Conservation (phyloP, 352 stramenopile species). For the Pythium phragmiticola region DNA sequence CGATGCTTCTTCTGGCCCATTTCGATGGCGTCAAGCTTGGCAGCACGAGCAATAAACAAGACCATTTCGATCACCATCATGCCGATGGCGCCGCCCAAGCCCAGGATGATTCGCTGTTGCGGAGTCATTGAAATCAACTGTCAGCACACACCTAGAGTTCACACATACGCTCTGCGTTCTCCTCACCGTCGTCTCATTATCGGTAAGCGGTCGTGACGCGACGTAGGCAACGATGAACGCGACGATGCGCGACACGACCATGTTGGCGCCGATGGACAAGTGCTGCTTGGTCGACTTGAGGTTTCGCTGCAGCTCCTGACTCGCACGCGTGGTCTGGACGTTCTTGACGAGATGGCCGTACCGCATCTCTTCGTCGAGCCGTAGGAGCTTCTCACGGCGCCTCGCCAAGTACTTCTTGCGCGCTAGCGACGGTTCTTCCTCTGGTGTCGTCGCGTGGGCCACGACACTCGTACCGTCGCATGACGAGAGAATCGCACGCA, state of each 20-base stretch:
- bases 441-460: not conserved
- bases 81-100: slow-evolving; percentile 64
- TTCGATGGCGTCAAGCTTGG: slow-evolving; percentile 69
- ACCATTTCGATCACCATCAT: slow-evolving; percentile 91
- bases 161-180: not conserved
- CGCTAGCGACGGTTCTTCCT: slow-evolving; percentile 14
- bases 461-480: slow-evolving; percentile 4
- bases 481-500: slow-evolving; percentile 22
- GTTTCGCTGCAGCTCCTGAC: slow-evolving; percentile 49
- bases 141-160: slow-evolving; percentile 1
- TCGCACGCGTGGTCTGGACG: slow-evolving; percentile 47
- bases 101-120: slow-evolving; percentile 55
- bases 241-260: slow-evolving; percentile 79
- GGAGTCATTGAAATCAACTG: slow-evolving; percentile 5
- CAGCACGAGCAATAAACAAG: slow-evolving; percentile 74
- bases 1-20: slow-evolving; percentile 19
- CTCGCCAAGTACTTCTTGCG: slow-evolving; percentile 40
- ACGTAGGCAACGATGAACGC: slow-evolving; percentile 84
- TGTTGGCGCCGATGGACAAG: slow-evolving; percentile 82
- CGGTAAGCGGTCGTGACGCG: slow-evolving; percentile 54
- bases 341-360: slow-evolving; percentile 78
- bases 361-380: slow-evolving; percentile 77
- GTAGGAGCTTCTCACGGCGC: slow-evolving; percentile 60
- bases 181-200: slow-evolving; percentile 74
- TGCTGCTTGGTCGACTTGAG: slow-evolving; percentile 74